Evolutionary conservation across 768 basidiomycete genomes (phyloP), one percentile per base, ranked within the genome.

Genomic region (Mycena albidolilacea): DNA sequence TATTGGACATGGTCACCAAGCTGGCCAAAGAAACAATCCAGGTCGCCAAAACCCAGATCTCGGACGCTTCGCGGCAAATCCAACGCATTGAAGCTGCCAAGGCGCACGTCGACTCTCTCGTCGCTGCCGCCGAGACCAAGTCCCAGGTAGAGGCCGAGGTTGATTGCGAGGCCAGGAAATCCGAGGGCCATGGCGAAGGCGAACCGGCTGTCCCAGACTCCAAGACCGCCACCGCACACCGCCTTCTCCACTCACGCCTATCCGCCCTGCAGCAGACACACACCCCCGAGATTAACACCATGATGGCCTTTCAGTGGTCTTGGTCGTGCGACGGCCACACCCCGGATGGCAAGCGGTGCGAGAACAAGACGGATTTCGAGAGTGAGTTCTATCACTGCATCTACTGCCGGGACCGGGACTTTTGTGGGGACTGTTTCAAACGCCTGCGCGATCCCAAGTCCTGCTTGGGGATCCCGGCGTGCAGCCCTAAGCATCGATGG

Each of bases 401-500:
- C 6, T 58, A 38, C 57, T 58, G 57, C 57, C 10, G 4, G 37
- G n/a, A 58, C 57, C 57, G 17, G 17, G 57, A 58, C 57, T 58
- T 58, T 58, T 58, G 57, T 19, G 15, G 35, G 37, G 57, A 58
- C 57, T 58, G 57, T 19, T 38, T 15, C 1, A 17, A 58, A 17
- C 57, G 37, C 15, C 37, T 58, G 6, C 57, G 57, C 37, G 15
- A 58, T 17, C 57, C 57, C 19, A n/a, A 50, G 0, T 37, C 35
- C 57, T 38, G 35, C 37, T 38, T 0, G 17, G 50, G 19, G 0
- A 58, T 58, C 57, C 38, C 37, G 57, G 37, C 37, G 15, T 58
- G 57, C 57, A 58, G 57, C 57, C 15, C 57, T 2, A 58, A 19
- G 15, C 57, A 58, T 19, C 35, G 37, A 58, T 58, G 57, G 57